A percentile compares a stretch with the other conserved stretches of the same genome.
Evolutionary conservation across 306 rosid genomes (phyloP).

Genomic region (Benincasa hispida): DNA sequence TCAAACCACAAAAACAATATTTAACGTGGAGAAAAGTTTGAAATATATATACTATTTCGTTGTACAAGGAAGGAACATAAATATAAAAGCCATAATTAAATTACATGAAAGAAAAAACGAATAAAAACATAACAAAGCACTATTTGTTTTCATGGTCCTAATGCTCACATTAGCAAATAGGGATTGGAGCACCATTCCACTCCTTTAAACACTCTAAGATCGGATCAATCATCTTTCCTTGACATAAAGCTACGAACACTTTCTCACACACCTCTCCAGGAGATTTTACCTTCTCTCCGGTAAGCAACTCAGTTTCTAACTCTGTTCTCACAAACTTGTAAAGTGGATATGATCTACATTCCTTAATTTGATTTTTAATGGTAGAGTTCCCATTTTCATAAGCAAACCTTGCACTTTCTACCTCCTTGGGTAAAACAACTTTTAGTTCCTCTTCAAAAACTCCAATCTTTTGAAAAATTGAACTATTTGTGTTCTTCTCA

Average conservation of each 20-base stretch:
- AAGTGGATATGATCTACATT: not conserved
- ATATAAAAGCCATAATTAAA: not conserved
- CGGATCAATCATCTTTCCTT: not conserved
- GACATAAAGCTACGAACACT: not conserved
- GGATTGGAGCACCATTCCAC: slow-evolving; percentile 3
- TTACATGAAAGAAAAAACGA: not conserved
- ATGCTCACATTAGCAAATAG: not conserved
- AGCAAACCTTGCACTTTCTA: not conserved
- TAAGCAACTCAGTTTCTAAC: not conserved
- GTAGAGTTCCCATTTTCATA: not conserved
- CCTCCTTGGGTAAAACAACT: not conserved
- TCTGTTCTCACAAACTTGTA: slow-evolving; percentile 44
- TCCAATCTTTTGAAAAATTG: slow-evolving; percentile 47
- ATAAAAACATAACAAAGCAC: not conserved
- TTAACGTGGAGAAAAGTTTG: not conserved
- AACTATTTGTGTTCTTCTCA: slow-evolving; percentile 51
- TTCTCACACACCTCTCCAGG: not conserved
- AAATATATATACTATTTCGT: not conserved
- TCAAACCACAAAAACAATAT: not conserved
- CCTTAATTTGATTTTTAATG: not conserved
- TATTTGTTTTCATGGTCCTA: too few relatives aligned
- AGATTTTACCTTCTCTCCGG: not conserved
- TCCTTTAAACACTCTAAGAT: not conserved
- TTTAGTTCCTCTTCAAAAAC: not conserved
- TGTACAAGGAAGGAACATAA: not conserved